Percentiles rank a stretch among this genome's conserved stretches.
These are phyloP conservation scores for Neovahlkampfia damariscottae DNA, from an alignment of 78 protist genomes.

Conservation along the genomic window DNA sequence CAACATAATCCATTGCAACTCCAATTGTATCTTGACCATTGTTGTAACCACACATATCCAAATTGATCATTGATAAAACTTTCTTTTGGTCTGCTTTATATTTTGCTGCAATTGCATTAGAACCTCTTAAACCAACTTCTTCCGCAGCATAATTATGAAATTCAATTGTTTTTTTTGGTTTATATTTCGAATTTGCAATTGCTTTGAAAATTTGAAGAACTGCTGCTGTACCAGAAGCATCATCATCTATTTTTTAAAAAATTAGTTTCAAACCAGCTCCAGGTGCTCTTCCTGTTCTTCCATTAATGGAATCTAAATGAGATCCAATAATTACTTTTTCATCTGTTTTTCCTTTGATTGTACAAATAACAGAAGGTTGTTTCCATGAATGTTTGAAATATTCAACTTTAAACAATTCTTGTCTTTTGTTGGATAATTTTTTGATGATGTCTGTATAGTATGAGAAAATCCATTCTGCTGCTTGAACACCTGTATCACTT, in stretches of 20 bases:
- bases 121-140: constrained; percentile 16
- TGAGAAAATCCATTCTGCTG: not conserved
- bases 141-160: constrained; percentile 20
- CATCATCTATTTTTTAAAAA: too few species aligned
- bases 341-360: not conserved
- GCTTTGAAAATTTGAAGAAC: not conserved
- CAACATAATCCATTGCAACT: not conserved
- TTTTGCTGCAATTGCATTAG: not conserved
- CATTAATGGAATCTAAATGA: not conserved
- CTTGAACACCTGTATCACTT: not conserved
- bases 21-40: not conserved
- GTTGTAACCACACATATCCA: constrained; percentile 9
- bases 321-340: constrained; percentile 11
- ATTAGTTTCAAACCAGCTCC: too few species aligned
- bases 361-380: constrained; percentile 1
- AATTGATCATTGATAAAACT: not conserved
- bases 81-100: not conserved
- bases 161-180: constrained; percentile 3
- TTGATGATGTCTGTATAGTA: not conserved
- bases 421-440: too few species aligned
- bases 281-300: constrained; percentile 9
- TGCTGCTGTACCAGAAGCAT: constrained; percentile 10
- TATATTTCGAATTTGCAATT: not conserved
- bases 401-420: too few species aligned
- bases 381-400: not conserved